These are phyloP conservation scores for Epichloe gansuensis DNA, from an alignment of 2,329 filamentous ascomycete genomes.

Conservation along the genomic window DNA sequence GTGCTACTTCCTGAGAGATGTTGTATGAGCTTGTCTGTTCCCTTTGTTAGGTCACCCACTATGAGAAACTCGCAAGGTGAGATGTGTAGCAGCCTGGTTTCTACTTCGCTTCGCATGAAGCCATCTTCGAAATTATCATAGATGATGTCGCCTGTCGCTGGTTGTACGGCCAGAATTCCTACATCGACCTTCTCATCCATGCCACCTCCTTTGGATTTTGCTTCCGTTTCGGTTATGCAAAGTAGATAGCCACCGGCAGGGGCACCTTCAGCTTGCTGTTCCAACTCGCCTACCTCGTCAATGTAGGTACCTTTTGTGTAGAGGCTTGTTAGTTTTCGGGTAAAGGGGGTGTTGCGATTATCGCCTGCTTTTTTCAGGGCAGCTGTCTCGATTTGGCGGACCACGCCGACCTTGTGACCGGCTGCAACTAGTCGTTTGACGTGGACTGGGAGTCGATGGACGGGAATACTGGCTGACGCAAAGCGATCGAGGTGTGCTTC, in stretches of 20 bases:
- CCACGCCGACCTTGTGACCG: slow-evolving; percentile 91
- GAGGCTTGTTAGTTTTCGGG: slow-evolving; percentile 84
- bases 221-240: slow-evolving; percentile 78
- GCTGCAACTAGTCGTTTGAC: slow-evolving; percentile 85
- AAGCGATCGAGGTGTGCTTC: slow-evolving; percentile 88
- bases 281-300: slow-evolving; percentile 77
- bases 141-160: slow-evolving; percentile 87
- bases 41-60: slow-evolving; percentile 78
- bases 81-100: slow-evolving; percentile 89
- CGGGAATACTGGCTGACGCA: slow-evolving; percentile 89
- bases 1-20: slow-evolving; percentile 81
- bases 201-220: slow-evolving; percentile 50
- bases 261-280: slow-evolving; percentile 32
- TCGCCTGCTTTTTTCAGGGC: slow-evolving; percentile 91
- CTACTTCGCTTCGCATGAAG: slow-evolving; percentile 93
- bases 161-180: slow-evolving; percentile 86
- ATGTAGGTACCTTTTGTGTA: slow-evolving; percentile 98
- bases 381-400: slow-evolving; percentile 87
- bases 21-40: slow-evolving; percentile 81
- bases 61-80: slow-evolving; percentile 91
- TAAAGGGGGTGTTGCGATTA: slow-evolving; percentile 85
- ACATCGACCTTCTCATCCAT: slow-evolving; percentile 90
- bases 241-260: slow-evolving; percentile 74
- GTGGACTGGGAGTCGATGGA: slow-evolving; percentile 82
- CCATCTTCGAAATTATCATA: slow-evolving; percentile 95